These are phyloP conservation scores for Cystobasidium pallidum DNA, from an alignment of 1,284 basidiomycete species.

Conservation along the genomic window DNA sequence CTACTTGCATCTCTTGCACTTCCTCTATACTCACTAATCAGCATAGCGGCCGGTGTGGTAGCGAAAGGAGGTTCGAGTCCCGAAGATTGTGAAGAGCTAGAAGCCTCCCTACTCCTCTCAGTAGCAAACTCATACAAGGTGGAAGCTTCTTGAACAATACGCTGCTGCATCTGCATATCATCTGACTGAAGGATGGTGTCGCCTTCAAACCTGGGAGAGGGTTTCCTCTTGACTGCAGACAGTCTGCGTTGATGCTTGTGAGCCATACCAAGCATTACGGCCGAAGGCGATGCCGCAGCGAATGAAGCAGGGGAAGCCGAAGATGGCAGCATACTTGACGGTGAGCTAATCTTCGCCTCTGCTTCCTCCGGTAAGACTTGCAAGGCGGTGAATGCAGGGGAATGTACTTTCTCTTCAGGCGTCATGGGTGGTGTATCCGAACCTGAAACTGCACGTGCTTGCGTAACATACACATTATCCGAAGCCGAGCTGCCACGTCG, in stretches of 20 bases:
- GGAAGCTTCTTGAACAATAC: background rate
- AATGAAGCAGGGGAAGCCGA: background rate
- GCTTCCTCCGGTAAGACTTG: background rate
- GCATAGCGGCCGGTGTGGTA: constrained; percentile 10
- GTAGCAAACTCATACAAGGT: background rate
- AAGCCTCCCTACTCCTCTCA: background rate
- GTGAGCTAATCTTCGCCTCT: background rate
- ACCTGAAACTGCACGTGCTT: constrained; percentile 5
- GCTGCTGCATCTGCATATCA: background rate
- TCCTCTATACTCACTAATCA: constrained; percentile 8
- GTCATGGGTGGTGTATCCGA: constrained; percentile 34
- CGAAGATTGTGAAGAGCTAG: constrained; percentile 13
- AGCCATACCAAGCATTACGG: constrained; percentile 27
- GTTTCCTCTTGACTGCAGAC: constrained; percentile 20
- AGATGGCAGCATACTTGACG: background rate
- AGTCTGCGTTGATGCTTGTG: constrained; percentile 29
- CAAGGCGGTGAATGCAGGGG: background rate
- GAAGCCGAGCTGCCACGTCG: background rate
- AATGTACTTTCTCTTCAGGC: constrained; percentile 7
- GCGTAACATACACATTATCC: background rate
- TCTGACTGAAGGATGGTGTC: background rate
- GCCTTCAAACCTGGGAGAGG: constrained; percentile 7
- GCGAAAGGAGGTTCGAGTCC: constrained; percentile 10
- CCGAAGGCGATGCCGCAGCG: constrained; percentile 2
- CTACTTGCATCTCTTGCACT: background rate